phyloP scores from a whole-genome alignment of 768 basidiomycete species.

The Suillus clintonianus region DNA sequence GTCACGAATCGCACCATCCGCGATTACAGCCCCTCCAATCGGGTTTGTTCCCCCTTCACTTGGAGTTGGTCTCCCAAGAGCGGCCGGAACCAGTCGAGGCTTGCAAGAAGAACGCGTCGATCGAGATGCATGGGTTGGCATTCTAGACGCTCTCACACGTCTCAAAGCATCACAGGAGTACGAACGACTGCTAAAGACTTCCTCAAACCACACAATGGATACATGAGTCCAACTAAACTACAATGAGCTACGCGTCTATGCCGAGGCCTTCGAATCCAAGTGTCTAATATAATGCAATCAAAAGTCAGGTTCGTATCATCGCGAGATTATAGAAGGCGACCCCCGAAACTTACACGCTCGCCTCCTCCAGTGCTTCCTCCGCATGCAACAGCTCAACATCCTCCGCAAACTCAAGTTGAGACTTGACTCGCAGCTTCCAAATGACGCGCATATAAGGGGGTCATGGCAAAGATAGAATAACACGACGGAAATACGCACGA shows the following conservation, averaged over 20 bases:
- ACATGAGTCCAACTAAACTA: conserved; percentile 1
- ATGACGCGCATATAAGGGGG: conserved; percentile 11
- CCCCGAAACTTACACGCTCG: conserved; percentile 40
- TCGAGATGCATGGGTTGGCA: conserved; percentile 76
- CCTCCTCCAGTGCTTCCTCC: conserved; percentile 55
- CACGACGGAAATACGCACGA: conserved; percentile 53
- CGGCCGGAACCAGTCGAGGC: conserved; percentile 50
- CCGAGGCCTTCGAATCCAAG: conserved; percentile 2
- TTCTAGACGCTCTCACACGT: conserved; percentile 65
- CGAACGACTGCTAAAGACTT: conserved; percentile 12
- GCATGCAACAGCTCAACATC: conserved; percentile 54
- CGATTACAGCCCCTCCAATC: conserved; percentile 77
- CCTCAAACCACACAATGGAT: background rate
- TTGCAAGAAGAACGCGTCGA: conserved; percentile 79
- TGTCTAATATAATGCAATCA: conserved; percentile 2
- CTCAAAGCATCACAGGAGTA: conserved; percentile 50
- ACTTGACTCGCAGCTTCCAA: conserved; percentile 28
- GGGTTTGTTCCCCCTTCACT: conserved; percentile 77
- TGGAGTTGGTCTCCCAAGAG: conserved; percentile 68
- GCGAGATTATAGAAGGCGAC: background rate
- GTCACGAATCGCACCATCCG: conserved; percentile 83
- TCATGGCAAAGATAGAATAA: conserved; percentile 15
- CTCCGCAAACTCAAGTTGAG: conserved; percentile 30
- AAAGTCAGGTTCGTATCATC: conserved; percentile 13
- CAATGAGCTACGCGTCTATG: background rate